A percentile compares a stretch with the other conserved stretches of the same genome.
Evolutionary conservation across 2,329 filamentous ascomycete species (phyloP).

Genomic region (Exophiala alcalophila): DNA sequence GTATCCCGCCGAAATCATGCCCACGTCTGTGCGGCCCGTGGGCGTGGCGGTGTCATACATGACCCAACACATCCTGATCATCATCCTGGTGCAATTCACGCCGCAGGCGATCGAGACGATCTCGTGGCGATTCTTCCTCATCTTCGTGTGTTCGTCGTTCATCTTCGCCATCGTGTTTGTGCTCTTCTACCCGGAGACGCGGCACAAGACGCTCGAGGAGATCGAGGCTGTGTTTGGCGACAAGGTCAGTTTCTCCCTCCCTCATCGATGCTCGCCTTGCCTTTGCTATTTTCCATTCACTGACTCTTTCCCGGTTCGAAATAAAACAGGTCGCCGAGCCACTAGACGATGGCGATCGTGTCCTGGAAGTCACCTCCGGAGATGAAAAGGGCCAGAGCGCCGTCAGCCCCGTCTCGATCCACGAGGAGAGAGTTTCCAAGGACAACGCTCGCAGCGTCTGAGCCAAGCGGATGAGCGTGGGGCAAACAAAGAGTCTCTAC

Average conservation of each 20-base stretch:
- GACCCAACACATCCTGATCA: conserved; percentile 46
- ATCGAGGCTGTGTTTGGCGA: conserved; percentile 33
- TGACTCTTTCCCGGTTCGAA: too few relatives aligned
- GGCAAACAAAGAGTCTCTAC: too few relatives aligned
- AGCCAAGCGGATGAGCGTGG: too few relatives aligned
- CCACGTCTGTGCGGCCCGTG: conserved; percentile 6
- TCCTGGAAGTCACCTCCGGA: background rate
- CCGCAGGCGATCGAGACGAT: conserved; percentile 57
- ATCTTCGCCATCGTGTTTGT: conserved; percentile 53
- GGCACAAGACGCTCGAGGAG: conserved; percentile 32
- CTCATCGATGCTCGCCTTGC: background rate
- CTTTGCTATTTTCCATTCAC: too few relatives aligned
- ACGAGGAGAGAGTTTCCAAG: background rate
- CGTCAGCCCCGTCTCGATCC: background rate
- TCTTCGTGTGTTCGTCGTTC: conserved; percentile 52
- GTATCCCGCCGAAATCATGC: conserved; percentile 16
- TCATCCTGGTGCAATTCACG: conserved; percentile 52
- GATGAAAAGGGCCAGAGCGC: background rate
- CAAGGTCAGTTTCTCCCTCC: background rate
- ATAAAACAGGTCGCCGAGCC: conserved; percentile 7
- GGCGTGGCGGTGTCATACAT: conserved; percentile 13
- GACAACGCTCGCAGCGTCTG: too few relatives aligned
- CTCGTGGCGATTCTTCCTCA: conserved; percentile 58
- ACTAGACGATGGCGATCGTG: background rate
- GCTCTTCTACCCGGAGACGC: conserved; percentile 50